Evolutionary conservation across 805 yeast genomes (phyloP).

Genomic region (Kodamaea nitidulidarum): DNA sequence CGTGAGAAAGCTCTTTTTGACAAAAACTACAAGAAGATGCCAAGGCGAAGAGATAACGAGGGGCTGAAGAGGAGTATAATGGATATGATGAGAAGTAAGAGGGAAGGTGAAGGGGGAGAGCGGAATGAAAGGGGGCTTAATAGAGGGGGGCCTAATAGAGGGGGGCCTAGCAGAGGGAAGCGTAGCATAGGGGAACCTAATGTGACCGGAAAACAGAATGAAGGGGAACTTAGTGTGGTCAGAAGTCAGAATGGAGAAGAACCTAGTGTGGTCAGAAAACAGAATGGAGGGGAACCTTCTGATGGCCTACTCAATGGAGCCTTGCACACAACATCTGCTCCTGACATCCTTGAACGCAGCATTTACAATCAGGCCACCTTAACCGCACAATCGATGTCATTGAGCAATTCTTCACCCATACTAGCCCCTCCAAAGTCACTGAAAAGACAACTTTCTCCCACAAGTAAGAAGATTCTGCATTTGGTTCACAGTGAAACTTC

Average conservation of each 20-base stretch:
- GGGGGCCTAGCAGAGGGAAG: too few relatives aligned
- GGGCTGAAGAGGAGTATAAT: conserved; percentile 1
- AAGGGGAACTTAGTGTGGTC: too few relatives aligned
- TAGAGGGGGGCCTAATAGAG: background rate
- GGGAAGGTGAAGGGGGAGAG: too few relatives aligned
- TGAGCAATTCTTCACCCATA: too few relatives aligned
- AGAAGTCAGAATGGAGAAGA: background rate
- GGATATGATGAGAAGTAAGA: conserved; percentile 7
- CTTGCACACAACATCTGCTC: too few relatives aligned
- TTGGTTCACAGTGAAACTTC: conserved; percentile 5
- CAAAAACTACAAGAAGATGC: conserved; percentile 4
- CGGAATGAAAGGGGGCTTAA: background rate
- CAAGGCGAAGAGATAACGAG: background rate
- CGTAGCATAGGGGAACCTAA: too few relatives aligned
- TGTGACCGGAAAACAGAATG: too few relatives aligned
- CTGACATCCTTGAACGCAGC: too few relatives aligned
- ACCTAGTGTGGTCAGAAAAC: background rate
- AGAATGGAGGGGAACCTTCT: background rate
- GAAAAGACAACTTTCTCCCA: conserved; percentile 10
- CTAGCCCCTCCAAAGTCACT: background rate
- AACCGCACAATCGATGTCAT: too few relatives aligned
- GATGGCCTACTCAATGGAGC: too few relatives aligned
- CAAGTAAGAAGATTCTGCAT: conserved; percentile 11
- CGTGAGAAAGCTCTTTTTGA: conserved; percentile 39
- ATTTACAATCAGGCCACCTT: too few relatives aligned